Conservation (phyloP, 2,329 filamentous ascomycete species). For the Septoria linicola region DNA sequence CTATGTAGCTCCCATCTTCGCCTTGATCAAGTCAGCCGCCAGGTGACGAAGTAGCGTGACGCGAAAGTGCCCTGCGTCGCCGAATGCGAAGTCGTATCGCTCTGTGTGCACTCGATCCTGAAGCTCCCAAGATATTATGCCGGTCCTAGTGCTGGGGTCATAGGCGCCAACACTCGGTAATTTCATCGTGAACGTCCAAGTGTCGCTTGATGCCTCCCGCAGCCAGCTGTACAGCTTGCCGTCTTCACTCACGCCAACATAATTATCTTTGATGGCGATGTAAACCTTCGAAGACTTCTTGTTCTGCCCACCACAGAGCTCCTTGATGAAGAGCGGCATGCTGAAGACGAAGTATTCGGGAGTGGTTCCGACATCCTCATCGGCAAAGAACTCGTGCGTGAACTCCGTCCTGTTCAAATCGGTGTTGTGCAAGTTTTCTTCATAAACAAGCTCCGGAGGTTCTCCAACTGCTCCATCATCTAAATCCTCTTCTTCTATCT, state of each 20-base stretch:
- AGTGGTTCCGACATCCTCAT: no score
- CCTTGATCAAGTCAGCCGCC: no score
- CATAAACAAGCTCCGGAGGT: no score
- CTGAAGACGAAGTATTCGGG: slow-evolving; percentile 99
- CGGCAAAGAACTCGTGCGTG: background rate
- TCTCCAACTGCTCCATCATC: background rate
- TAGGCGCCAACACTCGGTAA: background rate
- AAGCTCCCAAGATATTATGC: no score
- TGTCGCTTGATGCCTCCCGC: background rate
- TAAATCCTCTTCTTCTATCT: background rate
- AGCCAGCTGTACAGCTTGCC: background rate
- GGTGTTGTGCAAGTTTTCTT: background rate
- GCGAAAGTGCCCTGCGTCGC: no score
- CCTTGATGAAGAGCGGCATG: slow-evolving; percentile 99
- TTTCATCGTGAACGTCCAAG: background rate
- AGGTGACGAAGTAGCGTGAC: no score
- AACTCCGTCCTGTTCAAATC: background rate
- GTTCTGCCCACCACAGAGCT: slow-evolving; percentile 40
- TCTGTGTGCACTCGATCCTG: no score
- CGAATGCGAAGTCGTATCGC: no score
- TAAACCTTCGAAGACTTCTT: background rate
- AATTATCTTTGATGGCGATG: no score
- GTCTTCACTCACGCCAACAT: background rate
- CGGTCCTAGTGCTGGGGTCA: no score
- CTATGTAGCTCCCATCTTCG: no score